These are phyloP conservation scores for Hippophae gyantsensis DNA, from an alignment of 306 rosid species.

Conservation along the genomic window DNA sequence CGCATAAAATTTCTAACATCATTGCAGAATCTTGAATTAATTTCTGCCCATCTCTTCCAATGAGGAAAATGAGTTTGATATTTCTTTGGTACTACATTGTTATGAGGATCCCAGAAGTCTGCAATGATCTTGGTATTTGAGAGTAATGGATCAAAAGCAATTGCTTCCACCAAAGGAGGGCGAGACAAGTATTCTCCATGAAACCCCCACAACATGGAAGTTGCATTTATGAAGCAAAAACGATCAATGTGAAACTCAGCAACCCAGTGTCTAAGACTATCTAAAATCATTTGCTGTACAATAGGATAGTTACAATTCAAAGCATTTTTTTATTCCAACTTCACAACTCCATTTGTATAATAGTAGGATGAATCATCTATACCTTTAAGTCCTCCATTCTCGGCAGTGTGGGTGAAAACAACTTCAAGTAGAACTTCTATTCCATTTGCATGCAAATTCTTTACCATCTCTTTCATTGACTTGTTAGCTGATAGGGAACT, in stretches of 20 bases:
- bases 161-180: slow-evolving; percentile 84
- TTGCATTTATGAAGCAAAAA: slow-evolving; percentile 79
- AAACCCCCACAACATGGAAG: slow-evolving; percentile 48
- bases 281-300: slow-evolving; percentile 65
- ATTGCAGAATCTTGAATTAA: slow-evolving; percentile 49
- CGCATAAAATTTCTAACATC: slow-evolving; percentile 64
- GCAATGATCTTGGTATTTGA: slow-evolving; percentile 73
- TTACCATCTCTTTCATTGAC: slow-evolving; percentile 82
- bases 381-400: slow-evolving; percentile 58
- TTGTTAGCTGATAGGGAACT: slow-evolving; percentile 46
- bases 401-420: slow-evolving; percentile 73
- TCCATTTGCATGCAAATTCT: slow-evolving; percentile 66
- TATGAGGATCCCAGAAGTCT: slow-evolving; percentile 66
- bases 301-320: slow-evolving; percentile 77
- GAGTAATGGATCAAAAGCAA: slow-evolving; percentile 74
- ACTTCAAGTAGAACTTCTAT: slow-evolving; percentile 84
- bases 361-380: slow-evolving; percentile 66
- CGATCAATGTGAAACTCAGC: slow-evolving; percentile 88
- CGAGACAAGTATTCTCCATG: slow-evolving; percentile 60
- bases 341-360: slow-evolving; percentile 19
- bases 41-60: slow-evolving; percentile 97
- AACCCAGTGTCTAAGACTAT: slow-evolving; percentile 79
- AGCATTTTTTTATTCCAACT: slow-evolving; percentile 28
- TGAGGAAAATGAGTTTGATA: slow-evolving; percentile 53
- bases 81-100: slow-evolving; percentile 24